Conservation (phyloP, 768 basidiomycete species). For the Phlebiopsis flavidoalba region DNA sequence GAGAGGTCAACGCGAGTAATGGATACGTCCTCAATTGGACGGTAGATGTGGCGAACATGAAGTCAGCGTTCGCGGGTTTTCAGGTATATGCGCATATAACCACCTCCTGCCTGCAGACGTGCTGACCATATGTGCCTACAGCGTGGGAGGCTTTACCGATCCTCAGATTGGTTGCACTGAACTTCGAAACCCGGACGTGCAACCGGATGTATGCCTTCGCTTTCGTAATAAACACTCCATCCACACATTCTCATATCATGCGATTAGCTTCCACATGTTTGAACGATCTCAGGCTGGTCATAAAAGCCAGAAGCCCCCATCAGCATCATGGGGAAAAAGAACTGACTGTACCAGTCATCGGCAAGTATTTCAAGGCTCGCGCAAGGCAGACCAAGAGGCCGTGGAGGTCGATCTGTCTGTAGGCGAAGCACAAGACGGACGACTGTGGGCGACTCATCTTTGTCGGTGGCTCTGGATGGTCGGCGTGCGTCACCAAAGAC, state of each 20-base stretch:
- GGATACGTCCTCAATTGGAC: conserved; percentile 24
- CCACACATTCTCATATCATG: not conserved
- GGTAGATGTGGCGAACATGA: conserved; percentile 31
- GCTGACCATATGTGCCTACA: not conserved
- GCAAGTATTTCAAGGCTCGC: conserved; percentile 21
- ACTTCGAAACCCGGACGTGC: conserved; percentile 8
- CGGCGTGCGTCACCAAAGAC: not conserved
- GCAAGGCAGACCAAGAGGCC: not conserved
- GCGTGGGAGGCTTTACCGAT: not conserved
- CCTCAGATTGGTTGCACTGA: conserved; percentile 4
- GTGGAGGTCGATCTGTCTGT: conserved; percentile 17
- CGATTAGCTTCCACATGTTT: no score
- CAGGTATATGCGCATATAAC: conserved; percentile 5
- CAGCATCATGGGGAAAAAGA: not conserved
- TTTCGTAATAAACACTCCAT: not conserved
- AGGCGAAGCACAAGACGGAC: conserved; percentile 23
- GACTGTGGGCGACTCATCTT: conserved; percentile 27
- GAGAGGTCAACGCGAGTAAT: conserved; percentile 23
- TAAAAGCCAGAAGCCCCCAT: conserved; percentile 15
- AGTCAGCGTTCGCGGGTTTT: conserved; percentile 19
- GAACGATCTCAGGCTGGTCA: conserved; percentile 16
- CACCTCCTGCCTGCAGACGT: not conserved
- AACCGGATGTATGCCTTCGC: not conserved
- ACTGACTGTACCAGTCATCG: conserved; percentile 10
- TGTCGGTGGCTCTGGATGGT: conserved; percentile 19